phyloP scores from a whole-genome alignment of 1,284 basidiomycete genomes.

The Cystobasidiaceae sp. region DNA sequence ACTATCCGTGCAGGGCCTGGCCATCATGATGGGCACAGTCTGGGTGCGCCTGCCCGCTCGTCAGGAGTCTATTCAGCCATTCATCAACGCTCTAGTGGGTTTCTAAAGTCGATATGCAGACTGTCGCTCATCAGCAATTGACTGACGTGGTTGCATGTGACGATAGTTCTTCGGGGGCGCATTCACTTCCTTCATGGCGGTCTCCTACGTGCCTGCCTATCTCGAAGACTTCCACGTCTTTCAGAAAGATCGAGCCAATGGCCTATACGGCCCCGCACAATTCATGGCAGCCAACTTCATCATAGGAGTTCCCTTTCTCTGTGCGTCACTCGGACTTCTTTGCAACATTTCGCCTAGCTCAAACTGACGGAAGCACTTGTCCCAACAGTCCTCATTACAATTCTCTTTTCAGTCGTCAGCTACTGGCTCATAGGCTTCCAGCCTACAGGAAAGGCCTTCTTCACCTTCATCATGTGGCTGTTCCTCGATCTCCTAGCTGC shows the following conservation, averaged over 20 bases:
- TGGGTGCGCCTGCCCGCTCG: constrained; percentile 55
- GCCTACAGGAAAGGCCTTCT: constrained; percentile 53
- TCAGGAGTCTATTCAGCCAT: constrained; percentile 31
- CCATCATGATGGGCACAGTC: constrained; percentile 56
- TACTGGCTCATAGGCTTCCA: constrained; percentile 53
- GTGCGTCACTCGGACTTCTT: constrained; percentile 37
- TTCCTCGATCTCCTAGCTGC: constrained; percentile 58
- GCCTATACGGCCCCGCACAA: constrained; percentile 44
- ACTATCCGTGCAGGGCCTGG: too few species aligned
- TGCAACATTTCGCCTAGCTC: constrained; percentile 35
- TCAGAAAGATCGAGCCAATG: constrained; percentile 47
- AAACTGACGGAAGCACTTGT: constrained; percentile 36
- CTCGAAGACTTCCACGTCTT: constrained; percentile 50
- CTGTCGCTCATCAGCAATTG: not conserved
- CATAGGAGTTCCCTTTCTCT: constrained; percentile 47
- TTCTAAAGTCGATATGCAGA: constrained; percentile 46
- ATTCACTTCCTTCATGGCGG: constrained; percentile 56
- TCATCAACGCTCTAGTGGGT: not conserved
- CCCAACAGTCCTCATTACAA: not conserved
- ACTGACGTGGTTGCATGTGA: not conserved
- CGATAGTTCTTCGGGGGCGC: constrained; percentile 49
- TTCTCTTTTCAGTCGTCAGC: not conserved
- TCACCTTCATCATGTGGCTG: constrained; percentile 56
- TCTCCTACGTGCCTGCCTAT: constrained; percentile 48
- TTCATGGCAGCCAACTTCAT: constrained; percentile 46